These are phyloP conservation scores for Xylaria sp. DNA, from an alignment of 2,329 filamentous ascomycete species.

Conservation along the genomic window DNA sequence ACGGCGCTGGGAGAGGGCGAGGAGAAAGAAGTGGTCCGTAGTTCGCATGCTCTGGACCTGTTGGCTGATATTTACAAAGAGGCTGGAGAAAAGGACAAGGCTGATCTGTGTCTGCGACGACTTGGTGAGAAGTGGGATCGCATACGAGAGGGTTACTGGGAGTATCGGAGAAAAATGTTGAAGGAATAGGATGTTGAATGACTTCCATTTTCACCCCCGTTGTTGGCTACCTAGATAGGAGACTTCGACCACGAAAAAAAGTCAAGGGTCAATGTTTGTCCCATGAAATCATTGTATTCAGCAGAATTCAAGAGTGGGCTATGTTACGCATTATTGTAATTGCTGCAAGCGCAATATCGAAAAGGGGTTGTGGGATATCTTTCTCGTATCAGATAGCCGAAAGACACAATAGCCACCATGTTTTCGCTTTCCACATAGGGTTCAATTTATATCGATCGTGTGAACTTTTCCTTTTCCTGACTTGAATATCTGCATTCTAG, in stretches of 20 bases:
- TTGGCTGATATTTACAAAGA: constrained; percentile 71
- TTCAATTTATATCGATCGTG: not conserved
- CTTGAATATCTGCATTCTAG: not conserved
- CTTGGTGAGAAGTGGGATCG: constrained; percentile 89
- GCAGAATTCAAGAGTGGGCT: not conserved
- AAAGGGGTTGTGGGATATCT: not conserved
- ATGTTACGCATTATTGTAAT: not conserved
- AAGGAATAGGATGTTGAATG: not conserved
- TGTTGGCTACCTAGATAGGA: not conserved
- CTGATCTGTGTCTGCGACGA: constrained; percentile 72
- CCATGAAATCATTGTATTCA: not conserved
- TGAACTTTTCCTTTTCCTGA: not conserved
- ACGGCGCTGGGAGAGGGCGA: constrained; percentile 50
- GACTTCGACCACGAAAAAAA: not conserved
- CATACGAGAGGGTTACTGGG: constrained; percentile 91
- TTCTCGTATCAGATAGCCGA: not conserved
- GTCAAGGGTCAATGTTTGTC: not conserved
- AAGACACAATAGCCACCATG: not conserved
- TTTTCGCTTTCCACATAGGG: not conserved
- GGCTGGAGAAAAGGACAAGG: constrained; percentile 63
- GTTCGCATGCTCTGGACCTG: constrained; percentile 73
- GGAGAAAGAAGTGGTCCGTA: constrained; percentile 58
- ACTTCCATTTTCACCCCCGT: not conserved
- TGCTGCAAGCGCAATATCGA: not conserved
- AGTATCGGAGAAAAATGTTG: constrained; percentile 59